phyloP scores from a whole-genome alignment of 768 basidiomycete genomes.

The Astraeus odoratus region DNA sequence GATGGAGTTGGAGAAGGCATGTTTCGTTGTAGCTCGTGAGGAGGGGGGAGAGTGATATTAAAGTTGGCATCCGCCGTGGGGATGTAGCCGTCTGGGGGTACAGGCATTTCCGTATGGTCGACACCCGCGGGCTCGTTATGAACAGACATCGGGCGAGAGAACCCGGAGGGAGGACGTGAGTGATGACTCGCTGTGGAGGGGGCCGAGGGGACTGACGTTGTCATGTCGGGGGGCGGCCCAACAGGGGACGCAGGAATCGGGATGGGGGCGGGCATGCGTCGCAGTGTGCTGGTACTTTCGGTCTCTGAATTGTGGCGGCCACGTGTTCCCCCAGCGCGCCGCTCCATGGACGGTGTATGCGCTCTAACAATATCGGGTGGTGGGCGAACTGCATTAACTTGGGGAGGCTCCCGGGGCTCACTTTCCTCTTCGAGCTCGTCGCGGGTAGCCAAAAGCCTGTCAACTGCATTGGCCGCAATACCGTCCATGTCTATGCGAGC shows the following conservation, averaged over 20 bases:
- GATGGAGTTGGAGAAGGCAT: conserved; percentile 25
- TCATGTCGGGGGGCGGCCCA: conserved; percentile 2
- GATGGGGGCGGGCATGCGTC: conserved; percentile 11
- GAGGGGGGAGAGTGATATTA: conserved; percentile 42
- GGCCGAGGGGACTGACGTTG: conserved; percentile 6
- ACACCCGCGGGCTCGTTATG: conserved; percentile 14
- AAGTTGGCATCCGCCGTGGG: conserved; percentile 35
- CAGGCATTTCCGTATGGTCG: conserved; percentile 15
- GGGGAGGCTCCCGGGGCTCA: conserved; percentile 10
- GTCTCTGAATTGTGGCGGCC: conserved; percentile 12
- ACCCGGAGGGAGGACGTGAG: conserved; percentile 11
- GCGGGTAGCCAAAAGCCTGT: conserved; percentile 19
- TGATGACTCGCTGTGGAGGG: conserved; percentile 9
- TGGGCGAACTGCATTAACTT: conserved; percentile 8
- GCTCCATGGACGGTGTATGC: conserved; percentile 11
- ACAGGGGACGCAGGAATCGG: conserved; percentile 4
- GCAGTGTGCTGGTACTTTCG: conserved; percentile 6
- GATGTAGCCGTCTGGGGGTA: conserved; percentile 46
- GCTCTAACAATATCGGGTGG: conserved; percentile 24
- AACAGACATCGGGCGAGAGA: conserved; percentile 12
- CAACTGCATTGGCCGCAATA: conserved; percentile 12
- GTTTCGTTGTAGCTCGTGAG: conserved; percentile 36
- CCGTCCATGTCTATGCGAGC: conserved; percentile 13
- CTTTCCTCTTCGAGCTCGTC: conserved; percentile 19
- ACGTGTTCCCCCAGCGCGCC: conserved; percentile 13